Conservation (phyloP, 2,329 filamentous ascomycete species). For the Sporothrix variecibatus region DNA sequence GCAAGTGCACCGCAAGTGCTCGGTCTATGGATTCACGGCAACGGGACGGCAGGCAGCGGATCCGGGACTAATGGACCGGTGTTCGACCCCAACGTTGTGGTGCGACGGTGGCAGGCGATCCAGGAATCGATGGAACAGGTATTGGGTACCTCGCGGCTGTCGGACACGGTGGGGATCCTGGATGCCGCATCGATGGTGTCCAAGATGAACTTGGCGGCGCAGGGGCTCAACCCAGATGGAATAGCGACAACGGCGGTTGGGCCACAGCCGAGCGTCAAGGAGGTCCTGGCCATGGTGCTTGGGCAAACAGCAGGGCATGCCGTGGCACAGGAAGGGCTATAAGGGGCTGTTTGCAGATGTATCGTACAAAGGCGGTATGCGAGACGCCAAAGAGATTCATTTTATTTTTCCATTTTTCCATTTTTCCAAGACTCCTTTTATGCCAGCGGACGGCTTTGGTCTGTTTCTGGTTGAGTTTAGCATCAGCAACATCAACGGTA, state of each 20-base stretch:
- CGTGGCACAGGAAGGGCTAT: background rate
- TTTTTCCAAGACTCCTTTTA: background rate
- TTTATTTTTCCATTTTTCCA: background rate
- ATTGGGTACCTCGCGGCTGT: slow-evolving; percentile 23
- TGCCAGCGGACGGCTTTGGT: background rate
- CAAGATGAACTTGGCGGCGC: background rate
- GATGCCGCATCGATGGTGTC: slow-evolving; percentile 21
- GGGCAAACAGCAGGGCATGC: slow-evolving; percentile 10
- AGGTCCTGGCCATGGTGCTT: slow-evolving; percentile 38
- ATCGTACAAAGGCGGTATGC: background rate
- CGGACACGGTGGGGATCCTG: slow-evolving; percentile 22
- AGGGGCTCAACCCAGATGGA: slow-evolving; percentile 33
- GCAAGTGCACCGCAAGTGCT: slow-evolving; percentile 43
- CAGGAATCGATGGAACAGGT: slow-evolving; percentile 30
- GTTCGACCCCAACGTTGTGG: slow-evolving; percentile 39
- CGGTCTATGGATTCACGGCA: slow-evolving; percentile 57
- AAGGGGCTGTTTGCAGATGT: background rate
- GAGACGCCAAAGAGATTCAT: background rate
- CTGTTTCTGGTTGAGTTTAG: background rate
- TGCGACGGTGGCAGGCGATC: slow-evolving; percentile 44
- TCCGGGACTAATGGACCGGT: slow-evolving; percentile 7
- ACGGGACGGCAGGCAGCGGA: slow-evolving; percentile 13
- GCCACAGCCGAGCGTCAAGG: slow-evolving; percentile 47
- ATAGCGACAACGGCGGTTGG: slow-evolving; percentile 50
- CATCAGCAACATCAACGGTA: background rate